phyloP scores from a whole-genome alignment of 2,329 filamentous ascomycete genomes.

The Cladorrhinum sp. region DNA sequence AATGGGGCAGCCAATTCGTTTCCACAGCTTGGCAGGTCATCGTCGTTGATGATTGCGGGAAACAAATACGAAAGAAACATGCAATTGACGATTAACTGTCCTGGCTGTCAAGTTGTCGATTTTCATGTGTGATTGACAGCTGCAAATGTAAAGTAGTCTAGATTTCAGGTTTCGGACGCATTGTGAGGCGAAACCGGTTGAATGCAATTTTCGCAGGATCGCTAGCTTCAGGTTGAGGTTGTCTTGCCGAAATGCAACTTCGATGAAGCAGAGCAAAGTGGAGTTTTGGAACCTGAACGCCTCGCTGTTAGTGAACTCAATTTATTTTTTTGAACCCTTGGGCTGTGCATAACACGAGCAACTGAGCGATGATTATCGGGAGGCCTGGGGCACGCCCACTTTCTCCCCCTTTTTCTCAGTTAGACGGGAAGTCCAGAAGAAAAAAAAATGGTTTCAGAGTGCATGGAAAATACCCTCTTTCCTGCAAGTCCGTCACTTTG shows the following conservation, averaged over 20 bases:
- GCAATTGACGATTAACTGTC: not conserved
- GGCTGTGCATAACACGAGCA: not conserved
- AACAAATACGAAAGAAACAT: not conserved
- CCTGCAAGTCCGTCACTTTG: not conserved
- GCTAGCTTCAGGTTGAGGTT: not conserved
- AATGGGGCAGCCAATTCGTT: not conserved
- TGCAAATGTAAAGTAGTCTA: not conserved
- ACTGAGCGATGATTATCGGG: not conserved
- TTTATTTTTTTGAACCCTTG: no score
- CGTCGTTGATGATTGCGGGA: not conserved
- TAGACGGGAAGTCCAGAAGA: not conserved
- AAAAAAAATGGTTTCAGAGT: not conserved
- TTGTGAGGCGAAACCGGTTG: not conserved
- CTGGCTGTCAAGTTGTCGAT: not conserved
- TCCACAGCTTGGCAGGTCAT: not conserved
- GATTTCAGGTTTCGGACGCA: no score
- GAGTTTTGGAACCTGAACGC: not conserved
- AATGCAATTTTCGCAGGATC: not conserved
- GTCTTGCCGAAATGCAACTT: not conserved
- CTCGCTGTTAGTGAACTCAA: not conserved
- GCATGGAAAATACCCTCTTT: not conserved
- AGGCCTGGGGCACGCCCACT: not conserved
- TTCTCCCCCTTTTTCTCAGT: not conserved
- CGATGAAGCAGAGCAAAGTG: not conserved
- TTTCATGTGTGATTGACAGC: not conserved